Base-by-base conservation (phyloP, 306 rosid species). In the Acacia acuminata region DNA sequence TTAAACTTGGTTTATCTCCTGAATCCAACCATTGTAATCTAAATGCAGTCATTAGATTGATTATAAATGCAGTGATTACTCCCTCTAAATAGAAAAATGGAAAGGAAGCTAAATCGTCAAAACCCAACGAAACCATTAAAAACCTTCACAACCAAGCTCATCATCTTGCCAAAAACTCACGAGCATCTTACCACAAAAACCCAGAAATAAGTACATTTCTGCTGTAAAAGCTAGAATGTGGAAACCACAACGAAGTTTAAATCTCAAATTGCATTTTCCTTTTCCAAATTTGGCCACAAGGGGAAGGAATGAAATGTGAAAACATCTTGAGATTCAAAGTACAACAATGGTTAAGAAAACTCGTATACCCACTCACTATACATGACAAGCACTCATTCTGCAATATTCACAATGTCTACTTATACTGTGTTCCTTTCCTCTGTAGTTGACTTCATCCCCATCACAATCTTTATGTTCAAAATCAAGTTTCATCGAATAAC, bases 401-500 rank as follows among this genome's bases (percentile, higher is more conserved):
- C 66, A 72, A 69, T 90, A 91, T 93, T 87, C 91, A 88, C 97
- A 93, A 80, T 84, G 82, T 66, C 86, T 82, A 27, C 25, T 82
- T 83, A 73, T 22, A 79, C 71, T 58, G 70, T 86, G 73, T 86
- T 51, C 76, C 56, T 83, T 82, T 82, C 72, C 84, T 81, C 84
- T 84, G 65, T 51, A 56, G 88, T 81, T 89, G 86, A 92, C 88
- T 83, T 88, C 94, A 75, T 93, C 95, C 71, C 81, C 84, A 90
- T 87, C 89, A 11, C 25, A 58, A 81, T 81, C 83, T 80, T 74
- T 56, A 65, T 75, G 13, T 73, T 79, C 88, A 76, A 77, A 82
- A 78, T 91, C 80, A 90, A 16, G 94, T 87, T 90, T 95, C 99
- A 90, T 95, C 88, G 88, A 93, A 95, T 83, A 83, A 90, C 98